Percentiles rank a stretch among this genome's conserved stretches.
Evolutionary conservation across 2,329 filamentous ascomycete genomes (phyloP).

Genomic region (Diaporthe velutina): DNA sequence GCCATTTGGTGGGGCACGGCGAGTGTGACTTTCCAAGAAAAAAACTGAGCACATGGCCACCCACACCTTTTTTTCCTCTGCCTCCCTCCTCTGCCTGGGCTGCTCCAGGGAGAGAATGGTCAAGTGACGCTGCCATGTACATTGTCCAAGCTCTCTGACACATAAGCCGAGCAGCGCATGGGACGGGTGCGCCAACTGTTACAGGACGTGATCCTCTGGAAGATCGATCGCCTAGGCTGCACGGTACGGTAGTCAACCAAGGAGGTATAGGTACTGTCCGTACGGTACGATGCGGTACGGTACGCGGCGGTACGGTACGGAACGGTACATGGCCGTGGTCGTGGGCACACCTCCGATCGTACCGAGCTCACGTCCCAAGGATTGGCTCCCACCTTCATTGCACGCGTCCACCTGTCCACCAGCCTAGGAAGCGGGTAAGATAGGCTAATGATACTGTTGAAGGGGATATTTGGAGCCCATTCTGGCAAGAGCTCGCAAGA

Average conservation of each 20-base stretch:
- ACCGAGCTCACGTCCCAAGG: background rate
- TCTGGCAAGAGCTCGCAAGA: slow-evolving; percentile 5
- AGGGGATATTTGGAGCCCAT: background rate
- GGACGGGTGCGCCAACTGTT: background rate
- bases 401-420: background rate
- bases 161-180: slow-evolving; percentile 13
- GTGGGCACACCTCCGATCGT: slow-evolving; percentile 1
- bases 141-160: slow-evolving; percentile 6
- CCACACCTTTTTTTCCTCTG: background rate
- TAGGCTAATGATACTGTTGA: background rate
- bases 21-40: slow-evolving; percentile 15
- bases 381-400: slow-evolving; percentile 9
- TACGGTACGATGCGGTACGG: slow-evolving; percentile 2
- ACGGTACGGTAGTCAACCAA: background rate
- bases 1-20: slow-evolving; percentile 27
- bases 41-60: slow-evolving; percentile 17
- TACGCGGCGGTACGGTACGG: slow-evolving; percentile 9
- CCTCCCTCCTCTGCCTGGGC: slow-evolving; percentile 10
- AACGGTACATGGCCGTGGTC: slow-evolving; percentile 6
- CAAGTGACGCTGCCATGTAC: slow-evolving; percentile 27
- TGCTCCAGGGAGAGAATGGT: slow-evolving; percentile 2
- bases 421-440: background rate
- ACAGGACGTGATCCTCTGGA: slow-evolving; percentile 7
- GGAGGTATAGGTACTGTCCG: background rate
- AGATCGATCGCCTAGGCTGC: background rate